These are phyloP conservation scores for Myxozyma geophila DNA, from an alignment of 805 yeast genomes.

Conservation along the genomic window DNA sequence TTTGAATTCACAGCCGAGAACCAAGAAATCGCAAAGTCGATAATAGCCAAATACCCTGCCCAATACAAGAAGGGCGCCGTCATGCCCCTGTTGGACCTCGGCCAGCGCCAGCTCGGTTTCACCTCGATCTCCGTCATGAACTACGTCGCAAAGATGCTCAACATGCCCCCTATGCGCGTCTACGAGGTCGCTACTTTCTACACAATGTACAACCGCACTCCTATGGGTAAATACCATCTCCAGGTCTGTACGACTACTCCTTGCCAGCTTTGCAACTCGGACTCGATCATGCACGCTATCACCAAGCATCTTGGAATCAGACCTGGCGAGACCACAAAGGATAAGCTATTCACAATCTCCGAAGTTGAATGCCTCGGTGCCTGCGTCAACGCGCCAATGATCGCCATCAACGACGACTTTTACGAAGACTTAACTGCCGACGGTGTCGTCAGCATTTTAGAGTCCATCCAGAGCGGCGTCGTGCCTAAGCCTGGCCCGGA, in stretches of 20 bases:
- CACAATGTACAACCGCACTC: slow-evolving; percentile 86
- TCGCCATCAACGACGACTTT: slow-evolving; percentile 81
- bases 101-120: slow-evolving; percentile 86
- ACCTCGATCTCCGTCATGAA: slow-evolving; percentile 88
- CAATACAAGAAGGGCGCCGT: slow-evolving; percentile 87
- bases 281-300: slow-evolving; percentile 74
- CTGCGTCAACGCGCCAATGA: slow-evolving; percentile 89
- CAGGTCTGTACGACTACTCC: slow-evolving; percentile 92
- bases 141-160: slow-evolving; percentile 80
- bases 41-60: slow-evolving; percentile 79
- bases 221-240: slow-evolving; percentile 81
- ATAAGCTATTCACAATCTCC: slow-evolving; percentile 75
- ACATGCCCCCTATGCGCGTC: slow-evolving; percentile 93
- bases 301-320: slow-evolving; percentile 62
- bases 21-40: slow-evolving; percentile 67
- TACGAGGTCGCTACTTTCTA: slow-evolving; percentile 88
- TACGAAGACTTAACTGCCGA: slow-evolving; percentile 80
- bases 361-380: slow-evolving; percentile 94
- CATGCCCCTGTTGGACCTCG: slow-evolving; percentile 84
- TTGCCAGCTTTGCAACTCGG: slow-evolving; percentile 83
- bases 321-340: slow-evolving; percentile 79
- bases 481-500: slow-evolving; percentile 71
- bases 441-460: slow-evolving; percentile 62
- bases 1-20: slow-evolving; percentile 75
- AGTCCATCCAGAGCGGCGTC: slow-evolving; percentile 67